Conservation (phyloP, 345 rosid species). For the Gossypium rotundifolium region DNA sequence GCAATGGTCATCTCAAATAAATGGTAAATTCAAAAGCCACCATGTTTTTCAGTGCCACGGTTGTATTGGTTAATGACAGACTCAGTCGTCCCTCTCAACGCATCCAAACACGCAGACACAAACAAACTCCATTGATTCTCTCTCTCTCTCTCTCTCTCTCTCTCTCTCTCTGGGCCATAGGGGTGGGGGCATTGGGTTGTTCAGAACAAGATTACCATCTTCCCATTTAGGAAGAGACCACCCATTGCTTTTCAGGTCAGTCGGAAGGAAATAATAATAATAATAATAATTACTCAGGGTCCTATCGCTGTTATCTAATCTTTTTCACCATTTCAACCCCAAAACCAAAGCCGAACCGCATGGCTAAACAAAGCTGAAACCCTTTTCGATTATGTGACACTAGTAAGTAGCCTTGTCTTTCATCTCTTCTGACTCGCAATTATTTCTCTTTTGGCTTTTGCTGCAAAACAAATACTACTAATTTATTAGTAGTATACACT, state of each 20-base stretch:
- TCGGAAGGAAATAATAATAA: neutral
- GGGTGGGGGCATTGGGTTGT: slow-evolving; percentile 3
- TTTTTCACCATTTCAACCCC: slow-evolving; percentile 12
- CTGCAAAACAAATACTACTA: neutral
- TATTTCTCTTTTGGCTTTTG: neutral
- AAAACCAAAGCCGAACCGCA: neutral
- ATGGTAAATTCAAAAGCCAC: slow-evolving; percentile 23
- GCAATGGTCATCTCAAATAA: slow-evolving; percentile 13
- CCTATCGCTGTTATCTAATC: neutral
- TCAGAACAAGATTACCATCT: slow-evolving; percentile 21
- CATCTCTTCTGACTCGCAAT: neutral
- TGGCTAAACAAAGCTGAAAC: neutral
- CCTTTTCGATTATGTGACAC: neutral
- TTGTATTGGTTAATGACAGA: slow-evolving; percentile 25
- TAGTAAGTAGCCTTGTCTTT: neutral
- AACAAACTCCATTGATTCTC: slow-evolving; percentile 33
- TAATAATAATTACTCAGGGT: neutral
- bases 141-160: neutral
- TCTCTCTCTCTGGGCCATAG: slow-evolving; percentile 9
- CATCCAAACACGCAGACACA: slow-evolving; percentile 28
- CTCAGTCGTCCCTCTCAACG: slow-evolving; percentile 39
- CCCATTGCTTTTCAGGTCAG: slow-evolving; percentile 13
- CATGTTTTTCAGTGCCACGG: slow-evolving; percentile 80
- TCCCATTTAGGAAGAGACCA: slow-evolving; percentile 31
- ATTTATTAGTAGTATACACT: neutral